Evolutionary conservation across 176 grass and related monocot genomes (phyloP), one percentile per base, ranked within the genome.

Genomic region (Carex scoparia): DNA sequence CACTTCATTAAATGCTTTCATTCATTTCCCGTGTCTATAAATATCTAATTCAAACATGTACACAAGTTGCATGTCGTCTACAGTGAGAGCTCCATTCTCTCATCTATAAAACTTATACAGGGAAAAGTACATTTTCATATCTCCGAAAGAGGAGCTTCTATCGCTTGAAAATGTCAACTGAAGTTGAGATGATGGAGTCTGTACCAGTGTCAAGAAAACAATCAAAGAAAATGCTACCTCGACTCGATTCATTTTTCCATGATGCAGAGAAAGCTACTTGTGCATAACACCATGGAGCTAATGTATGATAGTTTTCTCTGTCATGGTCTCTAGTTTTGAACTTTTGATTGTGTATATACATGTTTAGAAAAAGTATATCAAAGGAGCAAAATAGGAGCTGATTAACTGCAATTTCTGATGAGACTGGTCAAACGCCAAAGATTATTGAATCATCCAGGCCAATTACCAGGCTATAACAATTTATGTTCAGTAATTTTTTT

Each of bases 211-310:
- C 11, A 35, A 63, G 14, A 2, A 23, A 63, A 35, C 65, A 76
- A 19, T 68, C 48, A 11, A 46, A 60, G 31, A 86, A 61, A 65
- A 38, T 61, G 19, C 61, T 92, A 1, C 28, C 27, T 79, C 85
- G 87, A 18, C 55, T 49, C 4, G 88, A 92, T 79, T 92, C 90
- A 71, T 79, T 92, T 62, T 87, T 89, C 75, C 81, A 67, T 37
- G 90, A 89, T 48, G 84, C 90, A 16, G 90, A 92, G 53, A 89
- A 89, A 81, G 82, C 89, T 48, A 82, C 81, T 51, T 7, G 32
- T 53, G 69, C 81, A 9, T 69, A 64, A 59, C 0, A 14, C 85
- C 85, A 92, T 18, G 90, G 85, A 11, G 68, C 88, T 5, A 68
- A 84, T 74, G 90, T 78, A 68, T 81, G 81, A 16, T 68, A 84